These are phyloP conservation scores for Barnettozyma botsteinii DNA, from an alignment of 805 yeast species.

Conservation along the genomic window DNA sequence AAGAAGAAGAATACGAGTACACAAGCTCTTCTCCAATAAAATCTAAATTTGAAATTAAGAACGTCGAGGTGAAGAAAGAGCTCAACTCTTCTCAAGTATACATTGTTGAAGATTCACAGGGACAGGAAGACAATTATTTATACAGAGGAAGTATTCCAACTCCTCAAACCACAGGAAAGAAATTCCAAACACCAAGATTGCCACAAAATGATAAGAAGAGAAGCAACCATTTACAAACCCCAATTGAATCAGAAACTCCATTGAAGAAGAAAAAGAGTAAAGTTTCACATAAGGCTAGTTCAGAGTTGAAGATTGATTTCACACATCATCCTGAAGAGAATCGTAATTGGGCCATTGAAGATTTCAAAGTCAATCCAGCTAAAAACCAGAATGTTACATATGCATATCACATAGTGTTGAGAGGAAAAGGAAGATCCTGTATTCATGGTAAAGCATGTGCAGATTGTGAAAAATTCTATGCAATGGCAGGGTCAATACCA, in stretches of 20 bases:
- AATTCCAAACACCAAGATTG: constrained; percentile 13
- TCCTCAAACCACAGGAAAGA: constrained; percentile 9
- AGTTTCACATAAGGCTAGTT: background rate
- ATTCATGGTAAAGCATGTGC: constrained; percentile 32
- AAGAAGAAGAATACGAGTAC: background rate
- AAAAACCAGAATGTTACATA: constrained; percentile 23
- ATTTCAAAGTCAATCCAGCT: constrained; percentile 33
- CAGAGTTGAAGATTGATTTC: constrained; percentile 8
- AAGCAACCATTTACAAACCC: constrained; percentile 11
- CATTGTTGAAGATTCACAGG: constrained; percentile 10
- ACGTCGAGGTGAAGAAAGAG: constrained; percentile 2
- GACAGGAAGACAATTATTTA: constrained; percentile 5
- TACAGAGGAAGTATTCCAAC: constrained; percentile 8
- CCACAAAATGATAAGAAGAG: constrained; percentile 1
- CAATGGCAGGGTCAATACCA: constrained; percentile 24
- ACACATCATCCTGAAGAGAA: constrained; percentile 15
- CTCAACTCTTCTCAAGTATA: constrained; percentile 2
- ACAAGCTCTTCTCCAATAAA: constrained; percentile 8
- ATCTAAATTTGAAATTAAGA: background rate
- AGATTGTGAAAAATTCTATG: constrained; percentile 30
- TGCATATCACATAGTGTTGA: constrained; percentile 31
- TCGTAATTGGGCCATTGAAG: constrained; percentile 34
- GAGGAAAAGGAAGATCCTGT: constrained; percentile 30
- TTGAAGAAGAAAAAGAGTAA: constrained; percentile 8
- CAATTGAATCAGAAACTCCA: constrained; percentile 16